Evolutionary conservation across 1,284 basidiomycete species (phyloP), one percentile per base, ranked within the genome.

Genomic region (Ustilago hordei): DNA sequence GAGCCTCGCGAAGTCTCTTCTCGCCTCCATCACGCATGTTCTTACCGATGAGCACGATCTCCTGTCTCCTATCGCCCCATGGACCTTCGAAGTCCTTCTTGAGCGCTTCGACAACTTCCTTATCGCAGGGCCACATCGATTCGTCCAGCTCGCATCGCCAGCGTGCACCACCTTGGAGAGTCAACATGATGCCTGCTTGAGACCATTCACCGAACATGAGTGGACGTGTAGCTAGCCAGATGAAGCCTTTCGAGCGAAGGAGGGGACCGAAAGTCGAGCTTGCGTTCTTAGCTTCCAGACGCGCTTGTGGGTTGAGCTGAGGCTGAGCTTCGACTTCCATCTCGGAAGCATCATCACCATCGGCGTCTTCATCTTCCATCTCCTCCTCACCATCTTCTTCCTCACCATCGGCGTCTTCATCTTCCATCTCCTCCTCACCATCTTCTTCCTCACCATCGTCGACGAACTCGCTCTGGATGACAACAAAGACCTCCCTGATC

Each of bases 51-150:
- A 80, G 83, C 52, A 83, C 82, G 64, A 88, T 76, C 70, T 88
- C 87, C 64, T 88, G 87, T 7, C 87, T 81, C 38, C 88, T 84
- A 75, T 89, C 88, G 15, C 87, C 88, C 87, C 88, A 88, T 2
- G 76, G 64, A 1, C 85, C 87, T 31, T 86, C 50, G 55, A 88
- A 88, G 76, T 89, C 88, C 19, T 75, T 75, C 67, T 82, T 82
- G 71, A 88, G 88, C 15, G 86, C 84, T 35, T 83, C 84, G 8
- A 82, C 71, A 8, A 88, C 80, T 63, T 87, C 84, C 7, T 79
- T 75, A 60, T 88, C 85, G 12, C 80, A 80, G 8, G 87, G 87
- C 88, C 88, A 88, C 38, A 85, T 78, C 1, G 73, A 69, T 54
- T 86, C 79, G 32, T 86, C 83, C 28, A 86, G 69, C 50, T 84